Evolutionary conservation across 2,329 filamentous ascomycete genomes (phyloP).

Genomic region (Fusarium anguioides): DNA sequence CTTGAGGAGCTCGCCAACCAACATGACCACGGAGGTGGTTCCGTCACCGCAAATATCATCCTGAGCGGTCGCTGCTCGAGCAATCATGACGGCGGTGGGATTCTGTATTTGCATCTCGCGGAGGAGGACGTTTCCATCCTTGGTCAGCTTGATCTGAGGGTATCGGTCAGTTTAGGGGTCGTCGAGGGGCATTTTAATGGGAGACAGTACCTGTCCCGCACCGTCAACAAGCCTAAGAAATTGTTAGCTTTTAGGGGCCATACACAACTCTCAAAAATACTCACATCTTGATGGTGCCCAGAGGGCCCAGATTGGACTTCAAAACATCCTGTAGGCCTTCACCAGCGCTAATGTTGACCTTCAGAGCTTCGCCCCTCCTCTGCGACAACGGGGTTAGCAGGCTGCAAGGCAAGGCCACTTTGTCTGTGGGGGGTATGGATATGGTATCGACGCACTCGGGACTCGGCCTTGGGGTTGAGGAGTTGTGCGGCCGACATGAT

Average conservation of each 20-base stretch:
- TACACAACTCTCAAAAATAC: constrained; percentile 10
- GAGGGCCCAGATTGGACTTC: constrained; percentile 93
- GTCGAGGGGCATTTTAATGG: constrained; percentile 44
- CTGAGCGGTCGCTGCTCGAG: constrained; percentile 90
- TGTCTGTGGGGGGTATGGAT: constrained; percentile 33
- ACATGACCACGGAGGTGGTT: constrained; percentile 93
- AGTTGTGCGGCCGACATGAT: constrained; percentile 96
- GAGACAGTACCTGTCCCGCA: constrained; percentile 69
- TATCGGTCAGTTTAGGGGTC: constrained; percentile 46
- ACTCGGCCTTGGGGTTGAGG: constrained; percentile 98
- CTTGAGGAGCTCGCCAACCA: constrained; percentile 97
- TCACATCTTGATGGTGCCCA: constrained; percentile 96
- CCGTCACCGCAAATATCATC: constrained; percentile 99
- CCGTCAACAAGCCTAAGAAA: constrained; percentile 72
- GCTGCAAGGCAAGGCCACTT: constrained; percentile 27
- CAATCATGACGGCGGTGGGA: constrained; percentile 90
- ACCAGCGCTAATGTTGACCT: constrained; percentile 96
- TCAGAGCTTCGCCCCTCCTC: constrained; percentile 96
- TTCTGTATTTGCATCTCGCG: constrained; percentile 96
- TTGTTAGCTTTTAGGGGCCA: constrained; percentile 43
- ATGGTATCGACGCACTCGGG: constrained; percentile 74
- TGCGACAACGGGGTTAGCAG: constrained; percentile 54
- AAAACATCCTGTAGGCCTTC: constrained; percentile 94
- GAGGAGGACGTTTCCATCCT: constrained; percentile 91
- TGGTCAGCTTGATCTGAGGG: constrained; percentile 93